A percentile compares a stretch with the other conserved stretches of the same genome.
Conservation (phyloP, 306 rosid genomes). For the Corylus avellana region DNA sequence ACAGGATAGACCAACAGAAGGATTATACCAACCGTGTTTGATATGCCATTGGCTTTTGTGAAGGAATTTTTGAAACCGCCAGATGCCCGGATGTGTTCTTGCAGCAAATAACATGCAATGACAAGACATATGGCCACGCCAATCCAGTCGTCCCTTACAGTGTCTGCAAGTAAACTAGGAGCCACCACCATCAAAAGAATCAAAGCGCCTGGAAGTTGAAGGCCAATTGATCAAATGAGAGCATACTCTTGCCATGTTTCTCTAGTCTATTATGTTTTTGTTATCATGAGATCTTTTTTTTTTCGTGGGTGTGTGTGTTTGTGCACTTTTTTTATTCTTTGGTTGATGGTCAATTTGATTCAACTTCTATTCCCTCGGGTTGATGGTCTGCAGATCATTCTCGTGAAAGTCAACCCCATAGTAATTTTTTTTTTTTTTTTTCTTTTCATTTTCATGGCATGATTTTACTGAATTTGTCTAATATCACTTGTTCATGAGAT, state of each 20-base stretch:
- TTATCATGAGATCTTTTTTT: background rate
- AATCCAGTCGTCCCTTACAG: slow-evolving; percentile 44
- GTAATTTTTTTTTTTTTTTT: background rate
- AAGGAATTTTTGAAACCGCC: slow-evolving; percentile 92
- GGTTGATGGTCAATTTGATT: background rate
- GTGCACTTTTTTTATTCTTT: background rate
- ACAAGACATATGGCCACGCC: slow-evolving; percentile 66
- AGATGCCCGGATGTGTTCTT: slow-evolving; percentile 90
- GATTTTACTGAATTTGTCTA: background rate
- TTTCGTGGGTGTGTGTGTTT: background rate
- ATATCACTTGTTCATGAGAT: background rate
- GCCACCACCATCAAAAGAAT: slow-evolving; percentile 72
- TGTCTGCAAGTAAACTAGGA: slow-evolving; percentile 60
- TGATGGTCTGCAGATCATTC: background rate
- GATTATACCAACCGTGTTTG: slow-evolving; percentile 76
- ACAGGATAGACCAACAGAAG: slow-evolving; percentile 72
- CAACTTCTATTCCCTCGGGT: background rate
- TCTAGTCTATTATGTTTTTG: too few species aligned
- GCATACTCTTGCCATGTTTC: too few species aligned
- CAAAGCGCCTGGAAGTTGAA: slow-evolving; percentile 65
- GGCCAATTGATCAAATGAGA: too few species aligned
- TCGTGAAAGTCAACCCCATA: background rate
- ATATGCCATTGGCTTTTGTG: slow-evolving; percentile 67
- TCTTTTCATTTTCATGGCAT: background rate
- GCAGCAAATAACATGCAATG: slow-evolving; percentile 82